Base-by-base conservation (phyloP, 2,329 filamentous ascomycete genomes). In the Arthrobotrys sinensis region DNA sequence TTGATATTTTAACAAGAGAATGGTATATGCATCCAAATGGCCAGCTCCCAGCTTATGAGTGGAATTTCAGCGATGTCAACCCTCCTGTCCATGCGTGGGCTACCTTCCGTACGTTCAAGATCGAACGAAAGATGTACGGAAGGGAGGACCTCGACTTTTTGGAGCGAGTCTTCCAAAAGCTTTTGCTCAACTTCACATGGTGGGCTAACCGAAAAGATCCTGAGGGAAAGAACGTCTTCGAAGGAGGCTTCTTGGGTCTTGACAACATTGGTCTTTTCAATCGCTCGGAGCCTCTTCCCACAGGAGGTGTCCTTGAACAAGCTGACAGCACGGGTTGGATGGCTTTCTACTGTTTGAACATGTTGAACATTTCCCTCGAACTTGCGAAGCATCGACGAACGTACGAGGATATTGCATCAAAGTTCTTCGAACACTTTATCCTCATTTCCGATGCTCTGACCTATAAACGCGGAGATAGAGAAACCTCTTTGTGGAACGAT, bases 11-110 rank as follows among this genome's bases (percentile, higher is more conserved):
- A 83, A 98, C 95, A 1, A 89, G 95, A 82, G 96, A 98, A 86
- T 98, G 95, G 96, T 98, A 97, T 86, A 97, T 96, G 89, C 95
- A 98, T 85, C 95, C 95, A 14, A 98, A 98, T 82, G 96, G 95
- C 53, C 95, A 98, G 85, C 86, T 98, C 43, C 93, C 94, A 63
- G 94, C 95, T 81, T 96, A 91, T 16, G 79, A 84, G 87, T 86
- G 14, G 95, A 97, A 98, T 83, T 98, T 97, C 85, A 91, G 94
- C 67, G 96, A 98, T 82, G 95, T 97, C 80, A 98, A 98, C 82
- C 95, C 95, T 28, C 95, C 95, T 0, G 95, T 98, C 0, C 95
- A 98, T 84, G 96, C 95, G 0, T 98, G 95, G 95, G 91, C 95
- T 1, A 93, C 93, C 0, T 98, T 98, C 87, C 89, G 96, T 72